Conservation (phyloP, 352 stramenopile genomes). For the Pythium pectinolyticum region DNA sequence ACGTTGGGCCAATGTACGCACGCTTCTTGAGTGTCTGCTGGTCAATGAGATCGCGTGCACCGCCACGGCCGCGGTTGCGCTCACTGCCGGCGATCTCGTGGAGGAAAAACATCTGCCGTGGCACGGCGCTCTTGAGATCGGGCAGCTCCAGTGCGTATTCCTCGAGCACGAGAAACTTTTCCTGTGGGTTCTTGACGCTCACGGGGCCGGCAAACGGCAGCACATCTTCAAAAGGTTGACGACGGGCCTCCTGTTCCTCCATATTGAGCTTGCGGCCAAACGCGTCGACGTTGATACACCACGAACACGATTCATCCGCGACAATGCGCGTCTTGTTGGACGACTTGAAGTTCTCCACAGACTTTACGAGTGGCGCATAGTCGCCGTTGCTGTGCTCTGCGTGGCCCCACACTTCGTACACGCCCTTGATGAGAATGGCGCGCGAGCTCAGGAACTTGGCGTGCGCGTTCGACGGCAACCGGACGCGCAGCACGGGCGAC, state of each 20-base stretch:
- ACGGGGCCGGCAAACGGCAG: constrained; percentile 73
- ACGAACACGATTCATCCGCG: constrained; percentile 45
- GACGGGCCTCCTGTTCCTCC: constrained; percentile 52
- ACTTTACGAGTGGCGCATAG: constrained; percentile 54
- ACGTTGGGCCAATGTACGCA: constrained; percentile 96
- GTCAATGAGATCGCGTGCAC: constrained; percentile 77
- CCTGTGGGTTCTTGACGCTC: constrained; percentile 59
- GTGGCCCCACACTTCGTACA: constrained; percentile 80
- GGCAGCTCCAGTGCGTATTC: constrained; percentile 62
- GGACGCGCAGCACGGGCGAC: constrained; percentile 65
- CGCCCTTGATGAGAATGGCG: constrained; percentile 78
- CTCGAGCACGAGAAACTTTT: constrained; percentile 79
- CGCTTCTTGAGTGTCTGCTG: constrained; percentile 94
- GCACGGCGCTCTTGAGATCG: constrained; percentile 31
- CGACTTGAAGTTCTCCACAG: constrained; percentile 38
- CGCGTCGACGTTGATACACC: constrained; percentile 75
- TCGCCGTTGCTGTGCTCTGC: constrained; percentile 14
- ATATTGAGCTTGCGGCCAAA: constrained; percentile 84
- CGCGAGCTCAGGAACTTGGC: constrained; percentile 81
- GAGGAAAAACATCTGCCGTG: constrained; percentile 74
- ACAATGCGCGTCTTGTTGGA: constrained; percentile 51
- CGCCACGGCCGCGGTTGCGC: constrained; percentile 68
- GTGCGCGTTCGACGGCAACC: constrained; percentile 52
- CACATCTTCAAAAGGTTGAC: constrained; percentile 49
- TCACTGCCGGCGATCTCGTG: constrained; percentile 69